Percentiles rank a stretch among this genome's conserved stretches.
Conservation (phyloP, 78 protist species). For the Dictyostelium purpureum region DNA sequence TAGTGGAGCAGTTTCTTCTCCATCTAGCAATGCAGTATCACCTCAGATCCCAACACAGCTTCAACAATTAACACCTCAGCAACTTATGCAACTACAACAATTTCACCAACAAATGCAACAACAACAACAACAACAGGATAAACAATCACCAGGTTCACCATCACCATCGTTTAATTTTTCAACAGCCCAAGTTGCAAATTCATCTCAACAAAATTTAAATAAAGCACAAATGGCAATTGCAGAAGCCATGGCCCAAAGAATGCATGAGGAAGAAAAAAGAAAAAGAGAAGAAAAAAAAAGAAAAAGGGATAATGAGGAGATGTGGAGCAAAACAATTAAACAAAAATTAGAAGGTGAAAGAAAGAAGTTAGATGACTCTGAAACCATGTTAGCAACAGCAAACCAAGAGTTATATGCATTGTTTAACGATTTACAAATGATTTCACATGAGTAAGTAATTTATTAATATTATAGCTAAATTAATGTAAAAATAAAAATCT, state of each 20-base stretch:
- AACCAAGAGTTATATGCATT: conserved; percentile 83
- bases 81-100: neutral
- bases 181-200: neutral
- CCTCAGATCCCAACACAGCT: no score
- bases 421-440: conserved; percentile 88
- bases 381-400: neutral
- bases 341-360: conserved; percentile 40
- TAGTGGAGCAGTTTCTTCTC: no score
- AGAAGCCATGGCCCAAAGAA: conserved; percentile 41
- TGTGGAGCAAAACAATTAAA: conserved; percentile 29
- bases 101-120: neutral
- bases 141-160: neutral
- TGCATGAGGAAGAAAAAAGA: conserved; percentile 66
- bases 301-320: conserved; percentile 52
- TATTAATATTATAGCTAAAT: neutral
- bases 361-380: conserved; percentile 76
- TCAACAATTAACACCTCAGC: no score
- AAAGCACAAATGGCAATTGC: conserved; percentile 73
- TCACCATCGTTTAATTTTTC: neutral
- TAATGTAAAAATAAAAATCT: neutral
- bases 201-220: conserved; percentile 11
- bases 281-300: conserved; percentile 69
- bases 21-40: no score
- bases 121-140: conserved; percentile 2
- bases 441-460: conserved; percentile 78